Base-by-base conservation (phyloP, 805 yeast genomes). In the Candida multigemmis region DNA sequence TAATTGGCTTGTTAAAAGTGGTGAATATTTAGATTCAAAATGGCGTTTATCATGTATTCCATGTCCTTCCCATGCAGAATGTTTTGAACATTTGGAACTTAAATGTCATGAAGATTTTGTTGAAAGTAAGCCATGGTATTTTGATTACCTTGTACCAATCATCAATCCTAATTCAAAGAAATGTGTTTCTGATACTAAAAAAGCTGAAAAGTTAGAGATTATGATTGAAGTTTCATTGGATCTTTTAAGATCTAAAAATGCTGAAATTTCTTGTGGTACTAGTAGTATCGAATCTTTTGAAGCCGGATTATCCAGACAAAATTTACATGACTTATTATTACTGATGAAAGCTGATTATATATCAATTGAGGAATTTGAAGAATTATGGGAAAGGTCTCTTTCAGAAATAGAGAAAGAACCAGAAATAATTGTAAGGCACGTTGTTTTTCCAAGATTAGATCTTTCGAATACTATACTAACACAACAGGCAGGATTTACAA, bases 61-160 rank as follows among this genome's bases (percentile, higher is more conserved):
- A 14, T 89, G 97, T 46, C 96, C 97, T 2, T 68, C 64, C 3
- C 77, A 87, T 53, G 91, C 87, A 1, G 60, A 71, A 20, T 89
- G 97, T 53, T 73, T 65, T 36, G 71, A 74, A 14, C 47, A 64
- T 23, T 58, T 80, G 40, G 58, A 65, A 27, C 43, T 82, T 6
- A 74, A 68, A 31, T 89, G 98, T 52, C 75, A 71, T 39, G 76
- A 74, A 23, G 94, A 78, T 31, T 81, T 60, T 44, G 48, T 70
- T 24, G 63, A 58, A 19, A 43, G 44, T 21, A 59, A 66, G 27
- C 77, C 78, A 10, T 68, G 76, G 67, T 61, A 69, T 36, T 45
- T 73, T 17, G 60, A 66, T 32, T n/a, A n/a, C n/a, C 78, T 82
- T 4, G 31, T 71, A 10, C 53, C 82, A 13, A 83, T 91, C 7